Conservation (phyloP, 768 basidiomycete genomes). For the Calvatia gigantea region DNA sequence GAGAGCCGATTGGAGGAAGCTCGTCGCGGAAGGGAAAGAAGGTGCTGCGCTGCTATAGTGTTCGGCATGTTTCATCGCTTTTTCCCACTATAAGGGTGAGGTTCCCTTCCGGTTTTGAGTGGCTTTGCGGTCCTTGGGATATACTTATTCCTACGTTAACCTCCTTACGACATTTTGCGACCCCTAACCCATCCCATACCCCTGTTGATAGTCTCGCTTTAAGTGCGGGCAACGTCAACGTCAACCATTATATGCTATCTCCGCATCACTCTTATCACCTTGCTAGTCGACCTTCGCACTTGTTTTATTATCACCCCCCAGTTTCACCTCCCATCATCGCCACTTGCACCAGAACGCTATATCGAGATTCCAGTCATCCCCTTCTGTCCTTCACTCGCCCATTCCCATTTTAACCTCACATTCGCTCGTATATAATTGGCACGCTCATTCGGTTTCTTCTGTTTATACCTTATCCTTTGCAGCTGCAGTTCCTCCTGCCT, state of each 20-base stretch:
- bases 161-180: background rate
- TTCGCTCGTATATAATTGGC: background rate
- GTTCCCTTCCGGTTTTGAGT: background rate
- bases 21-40: constrained; percentile 65
- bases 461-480: background rate
- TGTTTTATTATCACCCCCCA: constrained; percentile 3
- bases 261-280: background rate
- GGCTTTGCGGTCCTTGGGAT: background rate
- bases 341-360: background rate
- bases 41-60: constrained; percentile 53
- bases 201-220: no score
- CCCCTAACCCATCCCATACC: background rate
- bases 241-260: background rate
- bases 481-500: background rate
- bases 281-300: background rate
- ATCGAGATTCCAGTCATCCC: background rate
- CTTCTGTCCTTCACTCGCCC: background rate
- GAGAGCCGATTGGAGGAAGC: constrained; percentile 76
- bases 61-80: no score
- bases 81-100: no score
- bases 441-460: background rate
- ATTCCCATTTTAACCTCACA: background rate
- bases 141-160: constrained; percentile 6
- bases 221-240: no score
- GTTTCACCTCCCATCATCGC: background rate